These are phyloP conservation scores for Leccinum imitatum DNA, from an alignment of 768 basidiomycete genomes.

Conservation along the genomic window DNA sequence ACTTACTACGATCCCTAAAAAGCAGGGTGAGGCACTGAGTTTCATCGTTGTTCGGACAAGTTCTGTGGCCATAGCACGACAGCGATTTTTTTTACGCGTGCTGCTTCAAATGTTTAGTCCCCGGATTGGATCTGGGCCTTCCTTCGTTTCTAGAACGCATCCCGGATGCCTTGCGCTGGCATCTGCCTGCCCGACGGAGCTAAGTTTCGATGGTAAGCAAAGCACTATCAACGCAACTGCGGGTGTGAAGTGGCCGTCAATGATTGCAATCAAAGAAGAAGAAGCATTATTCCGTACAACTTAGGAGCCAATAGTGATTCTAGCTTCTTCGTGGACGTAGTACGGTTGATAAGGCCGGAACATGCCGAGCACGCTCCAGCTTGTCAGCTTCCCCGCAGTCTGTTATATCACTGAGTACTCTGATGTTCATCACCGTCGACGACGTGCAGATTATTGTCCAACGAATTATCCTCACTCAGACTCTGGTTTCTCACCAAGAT, in stretches of 20 bases:
- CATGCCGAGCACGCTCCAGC: not conserved
- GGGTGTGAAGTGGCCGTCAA: not conserved
- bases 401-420: not conserved
- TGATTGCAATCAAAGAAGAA: not conserved
- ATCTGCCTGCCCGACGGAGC: not conserved
- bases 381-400: not conserved
- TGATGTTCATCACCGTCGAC: not conserved
- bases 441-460: not conserved
- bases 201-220: not conserved
- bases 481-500: conserved; percentile 2
- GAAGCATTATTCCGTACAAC: no score
- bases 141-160: not conserved
- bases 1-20: not conserved
- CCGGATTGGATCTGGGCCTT: not conserved
- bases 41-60: no score
- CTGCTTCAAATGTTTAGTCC: not conserved
- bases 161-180: not conserved
- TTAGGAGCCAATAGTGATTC: no score
- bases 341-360: not conserved
- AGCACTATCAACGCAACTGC: not conserved
- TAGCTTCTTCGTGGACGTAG: no score
- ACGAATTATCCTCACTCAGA: not conserved
- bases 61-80: not conserved
- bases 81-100: not conserved
- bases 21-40: no score